Evolutionary conservation across 495 filamentous ascomycete genomes (phyloP).

Genomic region (Glarea lozoyensis): DNA sequence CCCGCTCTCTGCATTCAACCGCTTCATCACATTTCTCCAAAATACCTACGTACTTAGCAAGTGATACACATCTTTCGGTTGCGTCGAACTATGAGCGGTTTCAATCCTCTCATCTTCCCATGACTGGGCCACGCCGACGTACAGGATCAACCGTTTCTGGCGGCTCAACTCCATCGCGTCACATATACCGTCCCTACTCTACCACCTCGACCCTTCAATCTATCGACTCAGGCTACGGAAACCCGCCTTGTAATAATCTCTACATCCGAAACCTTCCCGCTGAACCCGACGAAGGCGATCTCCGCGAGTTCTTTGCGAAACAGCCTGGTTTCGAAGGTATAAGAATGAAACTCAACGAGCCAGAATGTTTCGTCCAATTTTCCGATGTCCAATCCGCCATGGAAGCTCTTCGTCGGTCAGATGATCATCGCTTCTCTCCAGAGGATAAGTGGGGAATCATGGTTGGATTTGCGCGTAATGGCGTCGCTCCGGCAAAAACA

Average conservation of each 20-base stretch:
- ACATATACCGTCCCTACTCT: background rate
- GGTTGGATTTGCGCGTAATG: background rate
- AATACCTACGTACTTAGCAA: background rate
- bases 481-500: background rate
- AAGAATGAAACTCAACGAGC: constrained; percentile 1
- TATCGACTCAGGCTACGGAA: background rate
- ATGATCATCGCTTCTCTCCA: background rate
- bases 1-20: background rate
- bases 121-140: background rate
- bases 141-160: background rate
- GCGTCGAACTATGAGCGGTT: background rate
- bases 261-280: background rate
- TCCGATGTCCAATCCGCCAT: background rate
- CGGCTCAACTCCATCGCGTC: background rate
- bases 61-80: background rate
- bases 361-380: constrained; percentile 1
- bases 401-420: background rate
- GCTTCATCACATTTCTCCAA: background rate
- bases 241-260: constrained; percentile 2
- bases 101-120: background rate
- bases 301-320: background rate
- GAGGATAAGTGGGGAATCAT: constrained; percentile 2
- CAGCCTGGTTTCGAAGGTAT: background rate
- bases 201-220: background rate
- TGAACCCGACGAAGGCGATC: background rate